Conservation (phyloP, 1,284 basidiomycete species). For the Malassezia obtusa region DNA sequence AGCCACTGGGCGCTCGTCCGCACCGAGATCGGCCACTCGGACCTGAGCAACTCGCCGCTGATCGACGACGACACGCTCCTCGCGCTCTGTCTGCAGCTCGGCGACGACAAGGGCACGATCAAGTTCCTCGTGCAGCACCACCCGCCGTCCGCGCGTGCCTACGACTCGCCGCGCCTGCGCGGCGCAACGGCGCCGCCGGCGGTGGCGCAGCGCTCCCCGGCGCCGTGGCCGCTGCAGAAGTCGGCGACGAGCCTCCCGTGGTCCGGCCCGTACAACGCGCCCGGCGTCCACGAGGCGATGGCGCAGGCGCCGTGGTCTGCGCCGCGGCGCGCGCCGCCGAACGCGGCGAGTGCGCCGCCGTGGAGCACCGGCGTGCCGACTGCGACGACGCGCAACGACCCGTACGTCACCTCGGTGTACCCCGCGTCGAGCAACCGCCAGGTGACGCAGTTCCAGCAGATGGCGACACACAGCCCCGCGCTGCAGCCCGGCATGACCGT, state of each 20-base stretch:
- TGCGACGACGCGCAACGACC: slow-evolving; percentile 26
- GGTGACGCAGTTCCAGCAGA: slow-evolving; percentile 37
- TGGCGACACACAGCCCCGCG: slow-evolving; percentile 11
- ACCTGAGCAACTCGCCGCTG: slow-evolving; percentile 26
- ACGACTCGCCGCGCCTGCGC: not conserved
- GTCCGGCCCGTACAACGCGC: not conserved
- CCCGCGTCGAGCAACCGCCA: slow-evolving; percentile 32
- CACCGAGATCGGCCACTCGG: slow-evolving; percentile 43
- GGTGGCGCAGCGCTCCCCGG: too few species aligned
- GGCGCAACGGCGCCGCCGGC: not conserved
- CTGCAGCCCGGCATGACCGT: slow-evolving; percentile 42
- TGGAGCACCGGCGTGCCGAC: too few species aligned
- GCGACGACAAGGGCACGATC: slow-evolving; percentile 43
- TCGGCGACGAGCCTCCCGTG: not conserved
- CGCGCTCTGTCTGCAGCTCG: slow-evolving; percentile 40
- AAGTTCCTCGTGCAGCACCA: slow-evolving; percentile 40
- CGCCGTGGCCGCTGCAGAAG: not conserved
- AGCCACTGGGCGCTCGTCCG: slow-evolving; percentile 23
- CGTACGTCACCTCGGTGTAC: slow-evolving; percentile 31
- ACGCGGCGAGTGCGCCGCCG: not conserved
- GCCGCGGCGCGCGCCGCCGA: not conserved
- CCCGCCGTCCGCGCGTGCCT: not conserved
- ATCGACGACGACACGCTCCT: slow-evolving; percentile 43
- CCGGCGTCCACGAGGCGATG: not conserved
- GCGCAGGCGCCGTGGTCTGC: not conserved